These are phyloP conservation scores for Citrullus mucosospermus DNA, from an alignment of 306 rosid species.

Conservation along the genomic window DNA sequence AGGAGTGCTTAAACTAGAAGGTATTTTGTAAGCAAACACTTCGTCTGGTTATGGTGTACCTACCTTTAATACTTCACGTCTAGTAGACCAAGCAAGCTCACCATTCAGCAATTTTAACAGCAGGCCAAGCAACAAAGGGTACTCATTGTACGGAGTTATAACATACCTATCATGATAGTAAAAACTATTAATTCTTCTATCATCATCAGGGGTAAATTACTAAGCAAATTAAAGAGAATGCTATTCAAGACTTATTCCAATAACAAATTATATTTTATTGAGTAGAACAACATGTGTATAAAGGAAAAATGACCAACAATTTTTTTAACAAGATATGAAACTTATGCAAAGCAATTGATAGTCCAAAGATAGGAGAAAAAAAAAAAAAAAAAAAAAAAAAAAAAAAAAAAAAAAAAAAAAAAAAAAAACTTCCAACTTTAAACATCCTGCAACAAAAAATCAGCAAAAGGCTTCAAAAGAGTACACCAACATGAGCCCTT, in stretches of 20 bases:
- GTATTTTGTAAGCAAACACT: not conserved
- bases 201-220: not conserved
- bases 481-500: too few species aligned
- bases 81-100: constrained; percentile 94
- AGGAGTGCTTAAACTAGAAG: not conserved
- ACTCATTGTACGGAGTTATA: constrained; percentile 92
- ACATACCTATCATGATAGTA: constrained; percentile 53
- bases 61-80: constrained; percentile 97
- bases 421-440: not conserved
- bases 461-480: too few species aligned
- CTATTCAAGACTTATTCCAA: not conserved
- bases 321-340: not conserved
- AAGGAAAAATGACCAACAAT: not conserved
- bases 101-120: constrained; percentile 89
- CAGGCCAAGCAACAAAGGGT: constrained; percentile 70
- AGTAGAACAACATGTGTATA: not conserved
- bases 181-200: not conserved
- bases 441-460: not conserved
- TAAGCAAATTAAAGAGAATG: not conserved
- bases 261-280: not conserved
- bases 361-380: too few species aligned
- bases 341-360: too few species aligned
- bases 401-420: too few species aligned
- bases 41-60: constrained; percentile 7
- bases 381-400: too few species aligned